Conservation (phyloP, 495 filamentous ascomycete genomes). For the Entonaema liquescens region DNA sequence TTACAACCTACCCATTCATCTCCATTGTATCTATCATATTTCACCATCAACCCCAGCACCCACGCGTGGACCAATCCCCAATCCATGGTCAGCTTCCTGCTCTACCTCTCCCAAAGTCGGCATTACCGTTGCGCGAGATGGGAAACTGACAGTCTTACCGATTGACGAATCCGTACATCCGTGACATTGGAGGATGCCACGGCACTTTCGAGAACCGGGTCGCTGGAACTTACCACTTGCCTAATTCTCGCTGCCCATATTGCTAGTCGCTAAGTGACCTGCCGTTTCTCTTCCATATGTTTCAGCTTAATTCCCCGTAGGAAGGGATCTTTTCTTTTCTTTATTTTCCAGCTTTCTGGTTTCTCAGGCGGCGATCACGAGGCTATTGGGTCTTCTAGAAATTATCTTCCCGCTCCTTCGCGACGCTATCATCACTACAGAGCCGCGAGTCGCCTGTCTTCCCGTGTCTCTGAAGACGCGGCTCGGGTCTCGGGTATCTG, state of each 20-base stretch:
- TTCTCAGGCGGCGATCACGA: background rate
- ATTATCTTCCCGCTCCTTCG: background rate
- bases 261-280: background rate
- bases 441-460: background rate
- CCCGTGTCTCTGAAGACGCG: slow-evolving; percentile 21
- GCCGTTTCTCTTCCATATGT: background rate
- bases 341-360: background rate
- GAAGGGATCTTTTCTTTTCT: background rate
- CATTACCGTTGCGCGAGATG: slow-evolving; percentile 28
- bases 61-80: background rate
- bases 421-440: background rate
- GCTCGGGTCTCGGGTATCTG: slow-evolving; percentile 18
- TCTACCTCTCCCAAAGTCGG: too few species aligned
- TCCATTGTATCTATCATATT: background rate
- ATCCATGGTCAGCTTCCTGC: slow-evolving; percentile 21
- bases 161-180: slow-evolving; percentile 31
- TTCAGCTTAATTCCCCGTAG: background rate
- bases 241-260: background rate
- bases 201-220: slow-evolving; percentile 13
- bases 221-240: slow-evolving; percentile 8
- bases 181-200: background rate
- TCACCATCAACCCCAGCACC: background rate
- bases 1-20: too few species aligned
- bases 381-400: background rate
- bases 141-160: slow-evolving; percentile 27